Conservation (phyloP, 2,329 filamentous ascomycete species). For the Apiospora sp. region DNA sequence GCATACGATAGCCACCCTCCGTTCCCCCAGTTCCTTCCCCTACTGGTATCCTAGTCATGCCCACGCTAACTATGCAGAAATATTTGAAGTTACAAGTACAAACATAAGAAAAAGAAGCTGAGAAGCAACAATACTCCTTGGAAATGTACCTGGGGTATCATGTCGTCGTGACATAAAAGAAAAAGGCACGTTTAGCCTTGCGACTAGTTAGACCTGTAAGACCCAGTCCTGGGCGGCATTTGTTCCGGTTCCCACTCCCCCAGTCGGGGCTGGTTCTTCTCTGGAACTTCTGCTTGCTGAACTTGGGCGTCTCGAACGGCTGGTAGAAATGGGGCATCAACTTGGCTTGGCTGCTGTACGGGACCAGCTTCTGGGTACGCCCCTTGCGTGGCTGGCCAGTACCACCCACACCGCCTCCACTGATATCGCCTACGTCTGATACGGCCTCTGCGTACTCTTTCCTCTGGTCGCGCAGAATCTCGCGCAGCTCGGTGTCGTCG, state of each 20-base stretch:
- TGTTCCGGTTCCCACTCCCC: conserved; percentile 2
- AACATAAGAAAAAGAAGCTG: conserved; percentile 5
- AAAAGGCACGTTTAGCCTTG: neutral
- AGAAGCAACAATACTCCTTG: neutral
- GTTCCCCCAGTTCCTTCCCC: neutral
- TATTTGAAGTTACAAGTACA: neutral
- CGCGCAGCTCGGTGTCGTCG: conserved; percentile 75
- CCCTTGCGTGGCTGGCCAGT: neutral
- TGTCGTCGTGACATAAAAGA: neutral
- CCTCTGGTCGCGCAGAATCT: conserved; percentile 69
- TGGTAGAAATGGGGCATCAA: conserved; percentile 49
- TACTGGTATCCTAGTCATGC: neutral
- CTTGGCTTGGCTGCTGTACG: conserved; percentile 47
- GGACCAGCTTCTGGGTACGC: conserved; percentile 29
- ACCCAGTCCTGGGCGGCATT: neutral
- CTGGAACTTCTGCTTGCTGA: conserved; percentile 33
- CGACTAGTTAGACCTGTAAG: neutral
- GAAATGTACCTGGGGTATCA: neutral
- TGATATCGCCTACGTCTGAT: neutral
- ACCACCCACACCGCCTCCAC: neutral
- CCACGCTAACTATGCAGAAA: conserved; percentile 9
- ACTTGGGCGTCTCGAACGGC: conserved; percentile 47
- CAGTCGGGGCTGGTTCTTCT: neutral
- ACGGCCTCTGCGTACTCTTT: neutral
- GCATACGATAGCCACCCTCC: conserved; percentile 1